Evolutionary conservation across 2,329 filamentous ascomycete species (phyloP).

Genomic region (Leptographium radiaticola): DNA sequence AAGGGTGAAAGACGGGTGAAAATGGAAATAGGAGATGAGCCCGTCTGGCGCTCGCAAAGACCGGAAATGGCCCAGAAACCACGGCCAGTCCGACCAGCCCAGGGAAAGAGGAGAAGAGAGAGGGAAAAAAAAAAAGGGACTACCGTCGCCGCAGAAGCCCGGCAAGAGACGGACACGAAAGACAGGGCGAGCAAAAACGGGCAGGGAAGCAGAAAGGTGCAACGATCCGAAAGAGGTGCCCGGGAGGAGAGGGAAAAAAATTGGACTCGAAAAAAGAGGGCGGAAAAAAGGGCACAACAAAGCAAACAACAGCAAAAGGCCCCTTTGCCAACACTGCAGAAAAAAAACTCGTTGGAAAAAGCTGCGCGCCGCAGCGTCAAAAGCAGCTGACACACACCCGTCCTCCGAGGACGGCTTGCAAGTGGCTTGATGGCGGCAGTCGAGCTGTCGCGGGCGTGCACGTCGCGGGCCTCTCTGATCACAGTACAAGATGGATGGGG

Average conservation of each 20-base stretch:
- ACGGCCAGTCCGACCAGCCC: no score
- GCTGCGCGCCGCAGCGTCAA: background rate
- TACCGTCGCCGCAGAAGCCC: no score
- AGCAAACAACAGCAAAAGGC: background rate
- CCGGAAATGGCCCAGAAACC: no score
- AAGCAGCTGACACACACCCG: no score
- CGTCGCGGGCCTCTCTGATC: background rate
- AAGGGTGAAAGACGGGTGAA: no score
- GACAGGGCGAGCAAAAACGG: background rate
- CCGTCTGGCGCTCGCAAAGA: no score
- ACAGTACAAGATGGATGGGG: conserved; percentile 1
- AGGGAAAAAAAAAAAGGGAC: no score
- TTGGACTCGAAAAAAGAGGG: background rate
- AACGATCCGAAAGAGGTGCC: background rate
- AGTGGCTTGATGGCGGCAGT: background rate
- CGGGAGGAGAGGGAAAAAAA: background rate
- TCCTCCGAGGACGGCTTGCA: no score
- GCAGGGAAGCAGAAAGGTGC: background rate
- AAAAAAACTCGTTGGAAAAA: background rate
- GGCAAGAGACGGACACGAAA: no score
- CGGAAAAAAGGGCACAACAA: background rate
- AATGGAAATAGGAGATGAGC: no score
- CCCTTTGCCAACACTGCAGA: background rate
- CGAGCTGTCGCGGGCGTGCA: background rate
- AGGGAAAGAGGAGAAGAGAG: no score